phyloP scores from a whole-genome alignment of 768 basidiomycete genomes.

The Rhodotorula diobovata region DNA sequence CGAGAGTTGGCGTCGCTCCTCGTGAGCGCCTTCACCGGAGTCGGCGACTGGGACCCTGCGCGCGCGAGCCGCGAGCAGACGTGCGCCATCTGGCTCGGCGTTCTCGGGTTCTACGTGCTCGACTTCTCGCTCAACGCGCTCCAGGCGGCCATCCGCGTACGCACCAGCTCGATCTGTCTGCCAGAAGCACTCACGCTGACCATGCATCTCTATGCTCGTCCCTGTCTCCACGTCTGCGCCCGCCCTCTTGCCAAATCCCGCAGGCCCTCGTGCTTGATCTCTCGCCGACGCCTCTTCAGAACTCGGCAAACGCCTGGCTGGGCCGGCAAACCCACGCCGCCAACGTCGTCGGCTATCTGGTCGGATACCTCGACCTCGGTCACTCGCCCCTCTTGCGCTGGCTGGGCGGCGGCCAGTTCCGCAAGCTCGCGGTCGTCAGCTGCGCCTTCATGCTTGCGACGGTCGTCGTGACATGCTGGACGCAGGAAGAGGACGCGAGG shows the following conservation, averaged over 20 bases:
- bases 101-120: conserved; percentile 83
- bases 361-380: conserved; percentile 83
- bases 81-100: conserved; percentile 65
- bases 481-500: conserved; percentile 52
- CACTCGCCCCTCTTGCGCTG: conserved; percentile 66
- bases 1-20: conserved; percentile 47
- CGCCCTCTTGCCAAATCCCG: no score
- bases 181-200: no score
- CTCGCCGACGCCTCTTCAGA: conserved; percentile 80
- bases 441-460: conserved; percentile 71
- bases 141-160: conserved; percentile 47
- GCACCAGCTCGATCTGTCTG: not conserved
- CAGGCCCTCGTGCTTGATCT: conserved; percentile 74
- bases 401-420: conserved; percentile 81
- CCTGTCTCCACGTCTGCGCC: not conserved
- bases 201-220: not conserved
- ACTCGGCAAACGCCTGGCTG: conserved; percentile 95
- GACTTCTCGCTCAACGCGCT: conserved; percentile 97
- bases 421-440: conserved; percentile 87
- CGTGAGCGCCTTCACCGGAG: conserved; percentile 31
- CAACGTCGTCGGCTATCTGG: conserved; percentile 88
- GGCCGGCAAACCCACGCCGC: conserved; percentile 94
- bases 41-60: conserved; percentile 54
- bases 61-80: not conserved
- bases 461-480: conserved; percentile 82